Conservation (phyloP, 2,329 filamentous ascomycete genomes). For the Fusarium stilboides region DNA sequence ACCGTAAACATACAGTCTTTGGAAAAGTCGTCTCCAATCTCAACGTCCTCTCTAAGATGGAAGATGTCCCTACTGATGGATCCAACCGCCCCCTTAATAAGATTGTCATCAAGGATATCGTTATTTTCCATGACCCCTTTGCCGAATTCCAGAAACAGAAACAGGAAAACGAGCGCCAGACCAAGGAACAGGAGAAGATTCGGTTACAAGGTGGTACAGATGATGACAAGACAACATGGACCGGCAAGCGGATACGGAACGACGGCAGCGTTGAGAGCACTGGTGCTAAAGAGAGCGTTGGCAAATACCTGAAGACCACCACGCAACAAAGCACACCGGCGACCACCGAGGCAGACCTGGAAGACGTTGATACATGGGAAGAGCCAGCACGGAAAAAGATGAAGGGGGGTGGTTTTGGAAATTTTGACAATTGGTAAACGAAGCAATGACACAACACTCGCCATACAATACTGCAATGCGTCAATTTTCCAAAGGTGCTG, state of each 20-base stretch:
- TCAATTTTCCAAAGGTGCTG: constrained; percentile 24
- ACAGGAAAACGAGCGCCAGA: constrained; percentile 72
- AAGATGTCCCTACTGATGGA: constrained; percentile 82
- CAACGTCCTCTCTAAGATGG: constrained; percentile 81
- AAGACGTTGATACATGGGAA: constrained; percentile 76
- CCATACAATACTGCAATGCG: constrained; percentile 7
- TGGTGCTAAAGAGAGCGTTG: constrained; percentile 66
- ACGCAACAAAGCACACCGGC: constrained; percentile 47
- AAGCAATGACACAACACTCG: constrained; percentile 1
- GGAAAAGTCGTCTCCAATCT: constrained; percentile 85
- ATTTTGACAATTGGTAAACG: constrained; percentile 89
- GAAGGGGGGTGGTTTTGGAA: constrained; percentile 86
- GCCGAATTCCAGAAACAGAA: constrained; percentile 90
- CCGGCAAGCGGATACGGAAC: constrained; percentile 86
- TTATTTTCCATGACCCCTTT: constrained; percentile 94
- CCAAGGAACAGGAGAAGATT: constrained; percentile 73
- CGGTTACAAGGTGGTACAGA: constrained; percentile 79
- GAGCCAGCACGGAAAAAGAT: constrained; percentile 86
- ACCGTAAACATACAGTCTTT: constrained; percentile 98
- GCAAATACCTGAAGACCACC: constrained; percentile 85
- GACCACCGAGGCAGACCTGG: constrained; percentile 73
- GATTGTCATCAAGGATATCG: constrained; percentile 85
- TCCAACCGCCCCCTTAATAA: constrained; percentile 82
- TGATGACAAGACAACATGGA: constrained; percentile 95
- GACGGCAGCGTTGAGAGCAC: constrained; percentile 71